Percentiles rank a stretch among this genome's conserved stretches.
These are phyloP conservation scores for Vitis riparia DNA, from an alignment of 164 flowering plant species.

Conservation along the genomic window DNA sequence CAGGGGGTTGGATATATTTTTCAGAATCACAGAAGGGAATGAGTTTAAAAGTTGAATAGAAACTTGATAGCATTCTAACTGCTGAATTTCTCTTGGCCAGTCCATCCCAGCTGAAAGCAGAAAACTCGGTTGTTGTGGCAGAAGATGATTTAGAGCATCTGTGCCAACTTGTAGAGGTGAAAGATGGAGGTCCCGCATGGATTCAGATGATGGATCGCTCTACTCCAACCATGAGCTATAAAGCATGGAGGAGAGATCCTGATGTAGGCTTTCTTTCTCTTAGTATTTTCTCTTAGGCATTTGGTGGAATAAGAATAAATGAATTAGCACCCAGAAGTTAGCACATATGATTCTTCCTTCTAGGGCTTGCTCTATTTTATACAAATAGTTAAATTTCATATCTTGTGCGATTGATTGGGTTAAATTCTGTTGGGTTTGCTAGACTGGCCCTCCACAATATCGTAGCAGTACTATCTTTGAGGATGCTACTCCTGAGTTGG, in stretches of 20 bases:
- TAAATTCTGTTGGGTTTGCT: conserved; percentile 2
- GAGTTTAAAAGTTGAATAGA: background rate
- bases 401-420: conserved; percentile 7
- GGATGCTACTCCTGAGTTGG: conserved; percentile 67
- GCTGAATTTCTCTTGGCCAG: conserved; percentile 25
- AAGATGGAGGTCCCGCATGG: conserved; percentile 72
- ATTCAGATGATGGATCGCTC: conserved; percentile 67
- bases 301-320: background rate
- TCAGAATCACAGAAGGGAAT: background rate
- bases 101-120: conserved; percentile 25
- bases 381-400: too few species aligned
- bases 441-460: conserved; percentile 76
- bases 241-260: conserved; percentile 68
- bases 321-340: too few species aligned
- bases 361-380: background rate
- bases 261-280: conserved; percentile 29
- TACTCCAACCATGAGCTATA: conserved; percentile 43
- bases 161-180: conserved; percentile 48
- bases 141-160: conserved; percentile 48
- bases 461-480: conserved; percentile 68
- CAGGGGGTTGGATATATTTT: too few species aligned
- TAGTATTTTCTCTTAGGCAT: background rate
- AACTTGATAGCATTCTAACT: background rate
- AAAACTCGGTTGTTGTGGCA: conserved; percentile 17
- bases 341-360: background rate